A percentile compares a stretch with the other conserved stretches of the same genome.
Conservation (phyloP, 345 rosid genomes). For the Iberis pinnata region DNA sequence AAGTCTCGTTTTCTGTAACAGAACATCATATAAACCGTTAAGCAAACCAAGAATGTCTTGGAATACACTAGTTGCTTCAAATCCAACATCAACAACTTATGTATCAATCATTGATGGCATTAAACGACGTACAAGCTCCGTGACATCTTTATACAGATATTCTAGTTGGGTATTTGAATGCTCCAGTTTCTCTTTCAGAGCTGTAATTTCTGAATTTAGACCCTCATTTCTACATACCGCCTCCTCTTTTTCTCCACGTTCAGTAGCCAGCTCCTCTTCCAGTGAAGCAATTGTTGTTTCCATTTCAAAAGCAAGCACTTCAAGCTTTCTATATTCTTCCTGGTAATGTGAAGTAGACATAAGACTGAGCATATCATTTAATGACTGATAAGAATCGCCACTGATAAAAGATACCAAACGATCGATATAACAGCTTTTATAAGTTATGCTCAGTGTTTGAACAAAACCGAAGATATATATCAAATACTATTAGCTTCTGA, state of each 20-base stretch:
- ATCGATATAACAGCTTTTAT: slow-evolving; percentile 3
- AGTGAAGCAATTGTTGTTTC: slow-evolving; percentile 78
- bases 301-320: slow-evolving; percentile 89
- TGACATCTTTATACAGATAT: slow-evolving; percentile 46
- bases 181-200: slow-evolving; percentile 38
- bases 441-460: slow-evolving; percentile 11
- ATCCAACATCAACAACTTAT: slow-evolving; percentile 2
- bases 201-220: slow-evolving; percentile 50
- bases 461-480: slow-evolving; percentile 6
- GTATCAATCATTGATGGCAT: slow-evolving; percentile 9
- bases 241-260: slow-evolving; percentile 50
- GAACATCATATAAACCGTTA: slow-evolving; percentile 12
- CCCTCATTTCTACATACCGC: slow-evolving; percentile 40
- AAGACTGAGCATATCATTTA: neutral
- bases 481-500: neutral
- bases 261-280: slow-evolving; percentile 61
- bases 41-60: slow-evolving; percentile 4
- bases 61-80: slow-evolving; percentile 14
- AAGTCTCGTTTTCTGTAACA: slow-evolving; percentile 47
- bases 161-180: slow-evolving; percentile 44
- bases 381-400: slow-evolving; percentile 5
- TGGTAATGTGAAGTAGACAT: slow-evolving; percentile 30
- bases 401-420: neutral
- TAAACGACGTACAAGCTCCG: slow-evolving; percentile 43
- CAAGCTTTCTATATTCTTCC: slow-evolving; percentile 73